A percentile compares a stretch with the other conserved stretches of the same genome.
These are phyloP conservation scores for Epithele typhae DNA, from an alignment of 768 basidiomycete species.

Conservation along the genomic window DNA sequence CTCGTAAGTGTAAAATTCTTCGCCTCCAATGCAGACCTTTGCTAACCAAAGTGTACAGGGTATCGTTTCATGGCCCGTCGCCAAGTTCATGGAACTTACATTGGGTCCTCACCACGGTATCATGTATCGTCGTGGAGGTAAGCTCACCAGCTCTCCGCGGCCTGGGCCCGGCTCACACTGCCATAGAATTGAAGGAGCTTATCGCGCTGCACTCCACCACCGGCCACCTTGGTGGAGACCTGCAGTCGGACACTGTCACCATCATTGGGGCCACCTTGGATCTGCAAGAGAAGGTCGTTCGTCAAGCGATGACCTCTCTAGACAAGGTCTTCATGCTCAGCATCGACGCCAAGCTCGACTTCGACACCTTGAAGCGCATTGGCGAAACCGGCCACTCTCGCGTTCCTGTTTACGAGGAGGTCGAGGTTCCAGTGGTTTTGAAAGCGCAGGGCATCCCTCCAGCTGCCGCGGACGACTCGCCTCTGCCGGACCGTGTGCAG, in stretches of 20 bases:
- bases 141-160: not conserved
- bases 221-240: slow-evolving; percentile 71
- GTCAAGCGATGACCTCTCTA: slow-evolving; percentile 78
- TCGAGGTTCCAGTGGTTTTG: slow-evolving; percentile 47
- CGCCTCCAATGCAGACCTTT: too few species aligned
- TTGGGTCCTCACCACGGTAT: slow-evolving; percentile 82
- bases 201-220: slow-evolving; percentile 77
- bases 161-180: not conserved
- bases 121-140: slow-evolving; percentile 67
- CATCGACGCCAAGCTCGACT: slow-evolving; percentile 74
- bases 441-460: not conserved
- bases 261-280: slow-evolving; percentile 86
- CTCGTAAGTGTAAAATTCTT: slow-evolving; percentile 41
- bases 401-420: slow-evolving; percentile 77
- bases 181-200: slow-evolving; percentile 65
- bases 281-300: slow-evolving; percentile 68
- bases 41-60: slow-evolving; percentile 36
- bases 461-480: slow-evolving; percentile 1
- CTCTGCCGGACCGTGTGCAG: slow-evolving; percentile 16
- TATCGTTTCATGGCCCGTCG: slow-evolving; percentile 74
- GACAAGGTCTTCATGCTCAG: slow-evolving; percentile 77
- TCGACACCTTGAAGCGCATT: slow-evolving; percentile 67
- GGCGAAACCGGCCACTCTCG: slow-evolving; percentile 79
- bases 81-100: slow-evolving; percentile 69
- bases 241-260: slow-evolving; percentile 75